Evolutionary conservation across 1,284 basidiomycete genomes (phyloP).

Genomic region (Pascua sp.): DNA sequence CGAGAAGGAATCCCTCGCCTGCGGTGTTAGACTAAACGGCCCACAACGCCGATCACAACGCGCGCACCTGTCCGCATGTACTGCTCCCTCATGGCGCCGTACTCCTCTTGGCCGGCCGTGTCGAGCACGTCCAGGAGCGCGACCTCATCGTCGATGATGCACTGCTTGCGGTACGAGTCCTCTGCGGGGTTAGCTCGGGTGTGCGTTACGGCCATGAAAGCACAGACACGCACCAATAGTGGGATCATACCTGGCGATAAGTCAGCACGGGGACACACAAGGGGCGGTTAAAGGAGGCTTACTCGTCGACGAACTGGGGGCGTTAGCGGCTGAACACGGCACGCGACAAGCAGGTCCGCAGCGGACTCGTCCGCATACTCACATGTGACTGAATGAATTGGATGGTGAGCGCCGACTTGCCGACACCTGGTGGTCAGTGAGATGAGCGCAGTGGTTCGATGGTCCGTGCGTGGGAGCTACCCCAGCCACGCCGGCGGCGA

Average conservation of each 20-base stretch:
- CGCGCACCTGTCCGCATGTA: constrained; percentile 56
- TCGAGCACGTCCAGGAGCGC: constrained; percentile 96
- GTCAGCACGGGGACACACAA: constrained; percentile 1
- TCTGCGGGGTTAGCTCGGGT: constrained; percentile 22
- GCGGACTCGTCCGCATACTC: constrained; percentile 9
- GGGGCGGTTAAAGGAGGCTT: constrained; percentile 11
- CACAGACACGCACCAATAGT: constrained; percentile 64
- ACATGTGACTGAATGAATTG: constrained; percentile 81
- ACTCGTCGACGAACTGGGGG: constrained; percentile 89
- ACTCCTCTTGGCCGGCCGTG: constrained; percentile 99
- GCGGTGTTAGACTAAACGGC: constrained; percentile 60
- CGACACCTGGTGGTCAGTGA: constrained; percentile 66
- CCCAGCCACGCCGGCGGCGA: no score
- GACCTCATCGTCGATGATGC: constrained; percentile 95
- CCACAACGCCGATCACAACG: not conserved
- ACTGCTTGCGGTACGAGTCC: constrained; percentile 96
- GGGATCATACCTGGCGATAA: constrained; percentile 68
- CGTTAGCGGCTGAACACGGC: constrained; percentile 5
- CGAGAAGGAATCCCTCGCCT: constrained; percentile 96
- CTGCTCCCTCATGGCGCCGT: constrained; percentile 59
- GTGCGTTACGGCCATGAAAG: not conserved
- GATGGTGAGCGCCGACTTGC: constrained; percentile 89
- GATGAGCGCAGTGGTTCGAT: not conserved
- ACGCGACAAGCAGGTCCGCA: no score
- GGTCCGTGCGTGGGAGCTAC: no score